Evolutionary conservation across 202 grass and related monocot genomes (phyloP).

Genomic region (Eragrostis tef): DNA sequence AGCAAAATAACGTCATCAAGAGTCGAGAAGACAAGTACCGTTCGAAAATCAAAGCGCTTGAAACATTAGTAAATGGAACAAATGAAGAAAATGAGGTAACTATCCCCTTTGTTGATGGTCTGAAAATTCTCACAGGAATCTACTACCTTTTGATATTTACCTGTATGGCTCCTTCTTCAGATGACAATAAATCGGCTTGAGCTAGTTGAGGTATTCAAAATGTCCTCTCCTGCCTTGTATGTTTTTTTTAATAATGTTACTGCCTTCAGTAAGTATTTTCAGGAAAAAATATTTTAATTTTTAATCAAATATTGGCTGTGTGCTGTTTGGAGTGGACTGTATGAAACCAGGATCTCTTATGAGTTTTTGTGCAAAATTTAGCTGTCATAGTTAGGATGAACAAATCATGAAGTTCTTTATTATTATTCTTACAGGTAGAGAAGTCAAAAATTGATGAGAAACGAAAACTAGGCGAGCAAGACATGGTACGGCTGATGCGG

Average conservation of each 20-base stretch:
- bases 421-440: constrained; percentile 62
- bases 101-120: constrained; percentile 7
- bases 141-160: constrained; percentile 38
- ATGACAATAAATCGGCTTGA: constrained; percentile 77
- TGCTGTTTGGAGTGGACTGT: constrained; percentile 20
- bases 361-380: constrained; percentile 18
- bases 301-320: neutral
- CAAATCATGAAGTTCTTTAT: constrained; percentile 13
- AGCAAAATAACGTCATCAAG: constrained; percentile 91
- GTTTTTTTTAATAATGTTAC: constrained; percentile 37
- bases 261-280: constrained; percentile 13
- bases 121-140: constrained; percentile 30
- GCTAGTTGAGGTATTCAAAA: constrained; percentile 69
- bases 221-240: constrained; percentile 2
- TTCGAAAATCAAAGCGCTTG: constrained; percentile 88
- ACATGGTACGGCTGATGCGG: constrained; percentile 58
- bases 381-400: constrained; percentile 16
- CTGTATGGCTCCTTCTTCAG: constrained; percentile 56
- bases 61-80: constrained; percentile 91
- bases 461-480: constrained; percentile 67
- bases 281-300: neutral
- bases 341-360: constrained; percentile 9
- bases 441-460: constrained; percentile 87
- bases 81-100: constrained; percentile 93
- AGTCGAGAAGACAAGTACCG: constrained; percentile 89